Base-by-base conservation (phyloP, 2,329 filamentous ascomycete genomes). In the Fusarium verrucosum region DNA sequence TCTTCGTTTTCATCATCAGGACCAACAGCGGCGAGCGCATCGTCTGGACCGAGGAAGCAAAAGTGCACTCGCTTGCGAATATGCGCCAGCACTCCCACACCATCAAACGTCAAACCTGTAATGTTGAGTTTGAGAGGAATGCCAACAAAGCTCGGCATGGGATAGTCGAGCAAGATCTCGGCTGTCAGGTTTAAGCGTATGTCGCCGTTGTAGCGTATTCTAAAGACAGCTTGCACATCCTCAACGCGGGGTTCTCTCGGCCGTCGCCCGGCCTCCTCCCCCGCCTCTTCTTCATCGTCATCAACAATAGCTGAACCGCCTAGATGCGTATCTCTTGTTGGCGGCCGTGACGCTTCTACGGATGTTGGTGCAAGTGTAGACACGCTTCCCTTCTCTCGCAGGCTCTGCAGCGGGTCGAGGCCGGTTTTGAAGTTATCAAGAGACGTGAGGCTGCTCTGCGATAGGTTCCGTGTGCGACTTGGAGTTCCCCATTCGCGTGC, bases 81-180 rank as follows among this genome's bases (percentile, higher is more conserved):
- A 77, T 96, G 90, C 10, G 95, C 95, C 55, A 97, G 78, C 42
- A 98, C 92, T 1, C 94, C 94, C 10, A 98, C 92, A 1, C 95
- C 95, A 74, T 99, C 94, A 78, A 99, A 99, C 0, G 91, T 93
- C 59, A 99, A 79, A 0, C 95, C 95, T 1, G 95, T 98, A 69
- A 99, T 96, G 75, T 94, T 97, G 23, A 99, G 83, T 76, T 95
- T 94, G 42, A 99, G 85, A 2, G 95, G 95, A 61, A 99, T 94
- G 13, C 94, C 93, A 4, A 98, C 94, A 73, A 99, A 99, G 80
- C 92, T 96, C 36, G 94, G 94, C 92, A 98, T 98, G 1, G 95
- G 95, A 75, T 99, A 99, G 78, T 99, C 95, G 30, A 99, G 88
- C 28, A 98, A 82, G 37, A 99, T 97, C 78, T 98, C 94, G 1